These are phyloP conservation scores for Spongispora temasekensis DNA, from an alignment of 1,284 basidiomycete genomes.

Conservation along the genomic window DNA sequence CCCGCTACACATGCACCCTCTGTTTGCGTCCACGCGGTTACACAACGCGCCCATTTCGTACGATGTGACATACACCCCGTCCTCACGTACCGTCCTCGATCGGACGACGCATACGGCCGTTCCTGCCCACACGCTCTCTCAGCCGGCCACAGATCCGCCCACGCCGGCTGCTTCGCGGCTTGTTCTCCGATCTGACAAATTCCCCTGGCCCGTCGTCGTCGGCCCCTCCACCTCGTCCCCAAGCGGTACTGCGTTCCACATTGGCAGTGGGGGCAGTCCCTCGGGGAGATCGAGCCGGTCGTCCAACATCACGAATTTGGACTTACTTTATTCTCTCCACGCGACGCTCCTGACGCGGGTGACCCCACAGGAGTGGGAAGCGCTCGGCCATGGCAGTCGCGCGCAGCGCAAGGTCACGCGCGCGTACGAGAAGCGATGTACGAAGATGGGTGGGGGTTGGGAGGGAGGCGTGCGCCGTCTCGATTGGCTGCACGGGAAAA, in stretches of 20 bases:
- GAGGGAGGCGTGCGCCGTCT: constrained; percentile 64
- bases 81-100: constrained; percentile 57
- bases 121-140: constrained; percentile 56
- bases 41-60: constrained; percentile 62
- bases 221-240: constrained; percentile 31
- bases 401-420: constrained; percentile 55
- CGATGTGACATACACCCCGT: constrained; percentile 59
- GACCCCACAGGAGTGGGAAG: constrained; percentile 64
- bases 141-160: constrained; percentile 65
- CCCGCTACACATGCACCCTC: constrained; percentile 60
- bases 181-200: constrained; percentile 55
- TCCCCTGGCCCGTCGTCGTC: constrained; percentile 63
- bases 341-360: constrained; percentile 55
- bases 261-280: constrained; percentile 18
- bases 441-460: constrained; percentile 63
- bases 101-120: constrained; percentile 54
- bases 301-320: constrained; percentile 55
- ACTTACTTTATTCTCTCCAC: constrained; percentile 62
- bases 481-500: constrained; percentile 67
- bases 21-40: constrained; percentile 55
- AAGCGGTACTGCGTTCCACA: constrained; percentile 27
- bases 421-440: constrained; percentile 64
- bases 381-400: constrained; percentile 53
- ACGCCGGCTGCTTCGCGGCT: constrained; percentile 48
- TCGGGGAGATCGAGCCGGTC: constrained; percentile 37